Evolutionary conservation across 202 grass and related monocot species (phyloP).

Genomic region (Elaeis oleifera): DNA sequence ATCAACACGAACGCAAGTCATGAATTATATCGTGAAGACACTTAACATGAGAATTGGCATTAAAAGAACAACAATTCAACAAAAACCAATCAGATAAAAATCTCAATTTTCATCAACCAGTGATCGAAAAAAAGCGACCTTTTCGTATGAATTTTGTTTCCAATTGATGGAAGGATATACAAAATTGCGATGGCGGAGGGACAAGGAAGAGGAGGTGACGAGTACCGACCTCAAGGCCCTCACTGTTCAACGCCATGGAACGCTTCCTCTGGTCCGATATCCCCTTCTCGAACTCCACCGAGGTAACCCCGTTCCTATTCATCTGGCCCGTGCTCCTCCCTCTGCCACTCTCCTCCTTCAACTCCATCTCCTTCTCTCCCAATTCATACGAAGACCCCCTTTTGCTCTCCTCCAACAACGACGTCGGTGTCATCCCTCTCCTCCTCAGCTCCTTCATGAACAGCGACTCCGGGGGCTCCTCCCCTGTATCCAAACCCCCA

Average conservation of each 20-base stretch:
- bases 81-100: too few relatives aligned
- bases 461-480: slow-evolving; percentile 55
- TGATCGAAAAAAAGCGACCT: too few relatives aligned
- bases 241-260: slow-evolving; percentile 83
- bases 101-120: too few relatives aligned
- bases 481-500: slow-evolving; percentile 8
- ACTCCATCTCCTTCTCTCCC: slow-evolving; percentile 32
- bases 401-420: slow-evolving; percentile 7
- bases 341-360: slow-evolving; percentile 18
- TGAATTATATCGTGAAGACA: too few relatives aligned
- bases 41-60: too few relatives aligned
- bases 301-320: slow-evolving; percentile 13
- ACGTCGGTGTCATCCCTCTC: slow-evolving; percentile 49
- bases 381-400: slow-evolving; percentile 12
- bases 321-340: slow-evolving; percentile 6
- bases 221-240: slow-evolving; percentile 73
- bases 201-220: neutral
- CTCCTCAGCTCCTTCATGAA: slow-evolving; percentile 76
- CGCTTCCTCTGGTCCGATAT: slow-evolving; percentile 50
- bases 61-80: too few relatives aligned
- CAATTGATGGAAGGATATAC: too few relatives aligned
- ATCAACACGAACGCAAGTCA: too few relatives aligned
- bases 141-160: too few relatives aligned
- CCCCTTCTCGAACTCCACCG: slow-evolving; percentile 42
- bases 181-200: too few relatives aligned